Conservation (phyloP, 2,329 filamentous ascomycete genomes). For the Parafenestella ontariensis region DNA sequence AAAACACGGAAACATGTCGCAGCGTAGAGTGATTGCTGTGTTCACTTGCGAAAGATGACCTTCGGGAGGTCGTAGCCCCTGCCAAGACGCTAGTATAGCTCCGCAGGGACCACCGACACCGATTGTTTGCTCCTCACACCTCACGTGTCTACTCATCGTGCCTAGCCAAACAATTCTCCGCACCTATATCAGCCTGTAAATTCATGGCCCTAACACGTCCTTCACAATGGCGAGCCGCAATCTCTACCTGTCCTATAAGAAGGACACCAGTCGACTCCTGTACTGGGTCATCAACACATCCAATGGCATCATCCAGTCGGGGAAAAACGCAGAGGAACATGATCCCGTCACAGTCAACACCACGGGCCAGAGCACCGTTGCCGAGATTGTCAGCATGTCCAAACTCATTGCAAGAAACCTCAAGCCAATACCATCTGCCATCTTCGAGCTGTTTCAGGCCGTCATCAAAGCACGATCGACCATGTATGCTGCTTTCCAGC, state of each 20-base stretch:
- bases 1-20: too few species aligned
- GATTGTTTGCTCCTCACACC: not conserved
- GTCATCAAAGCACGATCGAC: slow-evolving; percentile 47
- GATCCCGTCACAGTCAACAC: slow-evolving; percentile 41
- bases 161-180: not conserved
- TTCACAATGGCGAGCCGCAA: slow-evolving; percentile 17
- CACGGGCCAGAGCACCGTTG: slow-evolving; percentile 48
- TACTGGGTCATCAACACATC: slow-evolving; percentile 27
- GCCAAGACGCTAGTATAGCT: not conserved
- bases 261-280: slow-evolving; percentile 19
- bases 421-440: slow-evolving; percentile 40
- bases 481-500: slow-evolving; percentile 41
- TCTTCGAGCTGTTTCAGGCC: slow-evolving; percentile 49
- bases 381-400: slow-evolving; percentile 49
- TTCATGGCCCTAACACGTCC: not conserved
- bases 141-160: not conserved
- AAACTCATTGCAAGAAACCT: slow-evolving; percentile 51
- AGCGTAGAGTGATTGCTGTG: too few species aligned
- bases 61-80: not conserved
- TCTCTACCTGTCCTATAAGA: slow-evolving; percentile 23
- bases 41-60: too few species aligned
- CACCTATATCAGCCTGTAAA: not conserved
- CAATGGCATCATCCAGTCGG: slow-evolving; percentile 23
- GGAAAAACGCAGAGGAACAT: slow-evolving; percentile 8
- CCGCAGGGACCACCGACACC: not conserved